Percentiles rank a stretch among this genome's conserved stretches.
Evolutionary conservation across 2,329 filamentous ascomycete species (phyloP).

Genomic region (Hymenoscyphus infarciens): DNA sequence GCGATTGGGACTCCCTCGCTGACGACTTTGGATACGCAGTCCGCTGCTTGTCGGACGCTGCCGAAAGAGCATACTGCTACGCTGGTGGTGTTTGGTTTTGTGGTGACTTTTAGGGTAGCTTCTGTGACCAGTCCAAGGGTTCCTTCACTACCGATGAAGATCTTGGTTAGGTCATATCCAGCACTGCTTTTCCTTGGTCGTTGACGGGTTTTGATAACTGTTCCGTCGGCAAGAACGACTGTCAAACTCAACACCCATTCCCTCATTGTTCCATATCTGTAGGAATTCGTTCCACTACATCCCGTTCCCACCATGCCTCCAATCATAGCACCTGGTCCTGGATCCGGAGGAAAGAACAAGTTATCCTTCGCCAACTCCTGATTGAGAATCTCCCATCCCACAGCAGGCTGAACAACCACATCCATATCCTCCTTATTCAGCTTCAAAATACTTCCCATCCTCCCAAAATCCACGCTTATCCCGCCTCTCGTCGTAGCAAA

Average conservation of each 20-base stretch:
- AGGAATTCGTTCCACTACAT: constrained; percentile 79
- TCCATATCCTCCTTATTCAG: constrained; percentile 77
- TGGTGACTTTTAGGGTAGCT: constrained; percentile 81
- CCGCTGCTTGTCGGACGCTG: constrained; percentile 37
- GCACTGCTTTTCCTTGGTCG: constrained; percentile 85
- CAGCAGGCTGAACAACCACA: constrained; percentile 72
- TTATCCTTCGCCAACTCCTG: constrained; percentile 69
- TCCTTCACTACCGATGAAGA: constrained; percentile 89
- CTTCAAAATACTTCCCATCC: constrained; percentile 77
- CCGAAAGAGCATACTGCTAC: constrained; percentile 72
- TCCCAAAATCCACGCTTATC: constrained; percentile 79
- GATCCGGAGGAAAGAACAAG: constrained; percentile 89
- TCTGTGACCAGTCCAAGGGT: constrained; percentile 90
- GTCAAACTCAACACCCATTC: constrained; percentile 89
- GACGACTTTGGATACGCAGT: constrained; percentile 78
- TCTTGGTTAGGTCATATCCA: constrained; percentile 84
- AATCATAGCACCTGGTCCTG: constrained; percentile 87
- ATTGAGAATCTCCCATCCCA: constrained; percentile 85
- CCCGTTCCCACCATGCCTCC: constrained; percentile 80
- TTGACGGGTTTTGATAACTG: constrained; percentile 83
- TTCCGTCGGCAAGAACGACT: constrained; percentile 86
- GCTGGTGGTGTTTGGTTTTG: constrained; percentile 72
- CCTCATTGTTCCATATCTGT: constrained; percentile 90
- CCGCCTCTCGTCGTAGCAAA: constrained; percentile 80
- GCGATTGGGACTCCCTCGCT: constrained; percentile 78